Base-by-base conservation (phyloP, 108 stramenopile species). In the Conticribra guillardii region DNA sequence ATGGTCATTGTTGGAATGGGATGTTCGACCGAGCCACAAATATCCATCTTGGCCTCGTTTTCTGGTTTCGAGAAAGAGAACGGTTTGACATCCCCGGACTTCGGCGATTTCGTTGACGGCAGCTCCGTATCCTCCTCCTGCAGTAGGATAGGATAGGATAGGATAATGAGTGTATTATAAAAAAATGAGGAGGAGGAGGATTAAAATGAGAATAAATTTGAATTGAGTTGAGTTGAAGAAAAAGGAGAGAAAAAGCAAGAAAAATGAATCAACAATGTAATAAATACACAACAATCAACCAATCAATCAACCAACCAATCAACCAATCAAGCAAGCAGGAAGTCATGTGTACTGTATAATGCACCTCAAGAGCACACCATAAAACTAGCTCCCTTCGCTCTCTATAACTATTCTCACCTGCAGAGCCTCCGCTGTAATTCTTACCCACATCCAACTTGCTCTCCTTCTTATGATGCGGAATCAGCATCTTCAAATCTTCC, bases 401-500 rank as follows among this genome's bases (percentile, higher is more conserved):
- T n/a, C n/a, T 41, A 41, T 41, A 41, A 41, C 37, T 11, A 41
- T 5, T 41, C 37, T 41, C 37, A 41, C 37, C 37, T 41, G 37
- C 37, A 5, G 8, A 5, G 11, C 37, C 37, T 9, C 23, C 54
- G 3, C 61, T 26, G 5, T 66, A 54, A 32, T 84, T 84, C 51
- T 86, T 65, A 47, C 88, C 88, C 3, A 86, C 76, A 73, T 98
- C 97, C 34, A 96, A 76, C 67, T 97, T 97, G 65, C 87, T 85
- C 72, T 99, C 99, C 80, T 92, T 97, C 80, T 99, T 99, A 84
- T 96, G 88, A 76, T 99, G 99, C 0, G 99, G 99, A 34, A 98
- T 70, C 16, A 99, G 72, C 28, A 92, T 91, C 16, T 96, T 87
- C 37, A 99, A 77, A 80, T 99, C 99, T 73, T 97, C 98, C 45